Evolutionary conservation across 2,329 filamentous ascomycete species (phyloP), one percentile per base, ranked within the genome.

Genomic region (Westerdykella sp.): DNA sequence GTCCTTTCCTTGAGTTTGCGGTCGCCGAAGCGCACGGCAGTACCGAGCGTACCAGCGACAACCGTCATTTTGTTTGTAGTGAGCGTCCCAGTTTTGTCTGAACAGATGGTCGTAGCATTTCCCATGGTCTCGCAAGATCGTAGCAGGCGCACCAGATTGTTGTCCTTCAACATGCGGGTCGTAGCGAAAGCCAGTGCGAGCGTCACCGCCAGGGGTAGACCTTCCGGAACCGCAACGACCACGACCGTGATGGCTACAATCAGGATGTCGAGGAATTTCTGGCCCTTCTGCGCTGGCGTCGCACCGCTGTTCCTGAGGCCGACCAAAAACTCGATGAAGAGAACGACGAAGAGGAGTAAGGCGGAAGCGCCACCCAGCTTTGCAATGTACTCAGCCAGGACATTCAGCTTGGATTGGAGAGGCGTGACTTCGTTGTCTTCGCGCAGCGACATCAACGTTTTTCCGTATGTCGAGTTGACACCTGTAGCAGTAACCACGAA

Each of bases 281-380:
- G 86, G 7, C 85, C 89, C 69, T 94, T 95, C 41, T 81, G 66
- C 2, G 86, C 81, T 3, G 87, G 75, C 0, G 76, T 75, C 1
- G 69, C 69, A 3, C 59, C 50, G 45, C 78, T 73, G 14, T 67
- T 56, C 3, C 32, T 35, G 9, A 35, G 32, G 7, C n/a, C n/a
- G 5, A 35, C 87, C 9, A 93, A 73, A 61, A 95, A 96, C 56
- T 88, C 79, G 69, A 95, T 90, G 58, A 95, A 80, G 12, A 95
- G 75, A 37, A 94, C 84, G 37, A 91, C 75, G 69, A 96, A 95
- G 37, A 95, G 74, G 9, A 90, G 67, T 12, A 93, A 72, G 51
- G 85, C 87, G 39, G 88, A 87, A 47, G 78, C 81, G 62, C 87
- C 87, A 66, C 83, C 83, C 34, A 85, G 74, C 59, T 85, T 85